These are phyloP conservation scores for Clonostachys chloroleuca DNA, from an alignment of 2,329 filamentous ascomycete genomes.

Conservation along the genomic window DNA sequence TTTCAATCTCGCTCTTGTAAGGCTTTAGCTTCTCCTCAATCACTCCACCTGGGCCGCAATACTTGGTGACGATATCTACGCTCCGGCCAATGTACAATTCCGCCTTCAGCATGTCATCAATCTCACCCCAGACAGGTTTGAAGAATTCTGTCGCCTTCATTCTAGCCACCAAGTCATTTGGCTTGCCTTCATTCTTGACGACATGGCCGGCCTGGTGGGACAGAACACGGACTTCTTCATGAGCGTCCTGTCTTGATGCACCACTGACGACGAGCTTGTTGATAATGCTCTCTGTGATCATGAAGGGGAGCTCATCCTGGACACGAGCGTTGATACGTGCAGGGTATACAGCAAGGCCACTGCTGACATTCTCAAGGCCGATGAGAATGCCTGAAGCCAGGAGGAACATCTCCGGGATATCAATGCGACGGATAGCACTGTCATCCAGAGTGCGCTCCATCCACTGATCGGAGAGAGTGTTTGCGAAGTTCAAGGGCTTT, in stretches of 20 bases:
- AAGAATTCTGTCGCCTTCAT: conserved; percentile 75
- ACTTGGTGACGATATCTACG: conserved; percentile 37
- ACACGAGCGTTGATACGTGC: neutral
- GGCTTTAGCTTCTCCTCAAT: conserved; percentile 20
- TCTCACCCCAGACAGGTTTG: conserved; percentile 62
- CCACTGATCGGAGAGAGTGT: conserved; percentile 24
- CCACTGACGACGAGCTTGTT: conserved; percentile 74
- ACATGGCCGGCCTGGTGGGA: conserved; percentile 59
- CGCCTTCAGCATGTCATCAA: conserved; percentile 64
- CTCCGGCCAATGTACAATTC: conserved; percentile 44
- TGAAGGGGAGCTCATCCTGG: conserved; percentile 72
- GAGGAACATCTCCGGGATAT: conserved; percentile 64
- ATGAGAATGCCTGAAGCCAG: conserved; percentile 65
- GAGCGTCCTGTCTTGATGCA: conserved; percentile 71
- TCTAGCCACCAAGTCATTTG: conserved; percentile 78
- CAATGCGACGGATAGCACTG: conserved; percentile 62
- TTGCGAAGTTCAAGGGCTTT: conserved; percentile 24
- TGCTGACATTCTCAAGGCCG: conserved; percentile 60
- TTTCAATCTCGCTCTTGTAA: no score
- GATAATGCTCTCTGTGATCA: conserved; percentile 66
- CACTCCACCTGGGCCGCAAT: conserved; percentile 30
- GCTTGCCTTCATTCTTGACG: conserved; percentile 47
- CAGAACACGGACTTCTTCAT: conserved; percentile 83
- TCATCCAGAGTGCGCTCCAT: conserved; percentile 76
- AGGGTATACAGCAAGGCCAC: conserved; percentile 75